Base-by-base conservation (phyloP, 768 basidiomycete species). In the Amanita rubescens region DNA sequence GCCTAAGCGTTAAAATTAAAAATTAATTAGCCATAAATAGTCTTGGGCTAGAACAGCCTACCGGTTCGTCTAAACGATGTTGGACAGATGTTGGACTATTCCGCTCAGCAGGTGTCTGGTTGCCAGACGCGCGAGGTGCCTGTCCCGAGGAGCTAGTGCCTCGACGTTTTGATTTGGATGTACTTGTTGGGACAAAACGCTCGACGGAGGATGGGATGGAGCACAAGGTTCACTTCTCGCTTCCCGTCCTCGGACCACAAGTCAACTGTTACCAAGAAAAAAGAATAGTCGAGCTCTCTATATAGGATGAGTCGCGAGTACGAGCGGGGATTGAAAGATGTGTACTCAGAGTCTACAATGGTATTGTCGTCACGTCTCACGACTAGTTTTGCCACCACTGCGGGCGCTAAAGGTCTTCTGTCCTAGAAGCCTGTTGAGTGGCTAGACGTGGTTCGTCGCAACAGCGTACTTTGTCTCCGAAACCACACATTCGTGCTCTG, bases 401-500 rank as follows among this genome's bases (percentile, higher is more conserved):
- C 94, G 50, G 94, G 94, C 0, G 92, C 92, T 51, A 96, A 75
- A 0, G 94, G 93, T 49, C 94, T 78, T 57, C 94, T 85, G 78
- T 97, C 94, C 90, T 94, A 67, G 57, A 19, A 58, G 53, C 51
- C 55, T 48, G 55, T 59, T 35, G 57, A 55, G 39, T 37, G 45
- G 58, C 52, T 55, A 48, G 19, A 45, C 42, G 43, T 34, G 51
- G 58, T 51, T 35, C 44, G 55, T 46, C 24, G 58, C 51, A 51
- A 59, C 57, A 20, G 49, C 64, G 55, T 60, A 92, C 93, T 76
- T 94, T 95, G 75, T 96, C 92, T 42, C 94, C 94, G 67, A 95
- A 94, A 10, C 94, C 94, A 66, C 94, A 95, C 85, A 94, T 94
- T 58, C 94, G 81, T 46, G 94, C 94, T 39, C 94, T 82, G 44